Evolutionary conservation across 305 asterid genomes (phyloP).

Genomic region (Galium porrigens): DNA sequence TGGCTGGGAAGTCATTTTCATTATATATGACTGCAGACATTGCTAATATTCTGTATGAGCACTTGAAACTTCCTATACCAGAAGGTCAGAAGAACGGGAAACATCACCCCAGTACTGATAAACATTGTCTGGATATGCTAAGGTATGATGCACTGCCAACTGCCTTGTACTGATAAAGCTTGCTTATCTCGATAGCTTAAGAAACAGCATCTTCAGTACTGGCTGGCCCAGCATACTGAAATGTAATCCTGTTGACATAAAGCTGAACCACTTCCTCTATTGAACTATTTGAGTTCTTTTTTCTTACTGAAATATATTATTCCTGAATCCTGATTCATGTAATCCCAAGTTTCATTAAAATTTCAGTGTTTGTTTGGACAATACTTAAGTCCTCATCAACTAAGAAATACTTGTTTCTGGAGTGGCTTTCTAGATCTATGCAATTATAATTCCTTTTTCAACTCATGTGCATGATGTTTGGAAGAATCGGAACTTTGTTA

Average conservation of each 20-base stretch:
- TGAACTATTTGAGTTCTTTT: background rate
- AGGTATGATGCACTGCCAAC: constrained; percentile 32
- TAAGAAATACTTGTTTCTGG: background rate
- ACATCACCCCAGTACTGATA: constrained; percentile 87
- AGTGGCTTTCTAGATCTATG: background rate
- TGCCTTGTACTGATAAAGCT: background rate
- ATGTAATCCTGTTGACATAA: background rate
- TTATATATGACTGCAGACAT: constrained; percentile 81
- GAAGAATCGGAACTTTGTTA: background rate
- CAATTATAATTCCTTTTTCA: background rate
- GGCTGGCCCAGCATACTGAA: constrained; percentile 2
- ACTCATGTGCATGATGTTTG: background rate
- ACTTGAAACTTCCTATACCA: constrained; percentile 81
- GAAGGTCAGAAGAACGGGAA: constrained; percentile 58
- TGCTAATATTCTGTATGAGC: constrained; percentile 75
- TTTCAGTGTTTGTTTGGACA: background rate
- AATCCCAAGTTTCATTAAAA: background rate
- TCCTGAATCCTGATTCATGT: background rate
- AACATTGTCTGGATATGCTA: constrained; percentile 71
- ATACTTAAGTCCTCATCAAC: background rate
- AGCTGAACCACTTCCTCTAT: background rate
- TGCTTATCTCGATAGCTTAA: background rate
- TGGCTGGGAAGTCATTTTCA: constrained; percentile 85
- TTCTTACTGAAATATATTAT: background rate
- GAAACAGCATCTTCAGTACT: background rate